These are phyloP conservation scores for Paramecium bursaria DNA, from an alignment of 73 alveolate species.

Conservation along the genomic window DNA sequence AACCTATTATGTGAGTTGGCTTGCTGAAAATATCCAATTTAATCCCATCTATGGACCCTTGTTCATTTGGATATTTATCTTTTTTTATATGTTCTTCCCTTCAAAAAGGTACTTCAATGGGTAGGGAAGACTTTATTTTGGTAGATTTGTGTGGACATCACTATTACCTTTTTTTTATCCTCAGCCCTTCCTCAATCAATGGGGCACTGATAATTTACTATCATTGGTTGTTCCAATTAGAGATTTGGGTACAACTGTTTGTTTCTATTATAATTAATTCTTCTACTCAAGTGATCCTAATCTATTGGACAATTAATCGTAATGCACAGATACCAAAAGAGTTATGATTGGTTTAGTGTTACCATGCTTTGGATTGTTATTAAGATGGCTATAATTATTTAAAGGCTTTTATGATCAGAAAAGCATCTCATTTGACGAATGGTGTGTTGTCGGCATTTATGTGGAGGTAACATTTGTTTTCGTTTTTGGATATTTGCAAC, in stretches of 20 bases:
- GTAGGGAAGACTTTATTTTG: conserved; percentile 33
- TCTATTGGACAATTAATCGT: not conserved
- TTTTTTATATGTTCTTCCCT: conserved; percentile 34
- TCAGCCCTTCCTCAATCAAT: conserved; percentile 6
- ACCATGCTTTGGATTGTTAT: conserved; percentile 1
- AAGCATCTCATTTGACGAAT: not conserved
- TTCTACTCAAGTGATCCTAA: not conserved
- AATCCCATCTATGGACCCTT: conserved; percentile 51
- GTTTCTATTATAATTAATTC: conserved; percentile 24
- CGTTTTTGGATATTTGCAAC: not conserved
- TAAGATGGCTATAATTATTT: conserved; percentile 10
- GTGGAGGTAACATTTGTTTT: conserved; percentile 11
- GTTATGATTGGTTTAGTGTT: conserved; percentile 20
- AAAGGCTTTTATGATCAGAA: conserved; percentile 25
- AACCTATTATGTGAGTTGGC: not conserved
- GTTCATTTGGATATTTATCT: conserved; percentile 16
- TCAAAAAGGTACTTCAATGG: conserved; percentile 36
- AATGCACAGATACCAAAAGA: conserved; percentile 37
- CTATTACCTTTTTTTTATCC: conserved; percentile 15
- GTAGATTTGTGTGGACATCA: not conserved
- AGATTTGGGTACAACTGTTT: conserved; percentile 23
- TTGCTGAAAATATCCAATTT: not conserved
- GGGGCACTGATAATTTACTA: conserved; percentile 49
- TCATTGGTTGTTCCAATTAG: conserved; percentile 10
- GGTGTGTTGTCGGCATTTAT: not conserved